phyloP scores from a whole-genome alignment of 208 protist genomes.

The Leishmania aethiopica region DNA sequence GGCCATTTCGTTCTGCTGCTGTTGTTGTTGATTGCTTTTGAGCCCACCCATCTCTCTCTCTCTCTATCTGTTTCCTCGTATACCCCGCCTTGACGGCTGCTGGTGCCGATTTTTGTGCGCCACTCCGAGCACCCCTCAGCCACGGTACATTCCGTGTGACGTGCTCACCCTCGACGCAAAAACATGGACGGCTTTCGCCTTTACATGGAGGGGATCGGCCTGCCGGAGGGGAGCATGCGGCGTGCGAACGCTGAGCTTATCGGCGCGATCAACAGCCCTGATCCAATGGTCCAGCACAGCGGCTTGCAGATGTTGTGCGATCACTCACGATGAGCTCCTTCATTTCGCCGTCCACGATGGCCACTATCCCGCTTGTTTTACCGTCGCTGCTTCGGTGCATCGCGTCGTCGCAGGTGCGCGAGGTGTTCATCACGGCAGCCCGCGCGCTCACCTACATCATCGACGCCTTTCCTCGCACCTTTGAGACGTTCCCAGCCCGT shows the following conservation, averaged over 20 bases:
- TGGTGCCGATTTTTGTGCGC: background rate
- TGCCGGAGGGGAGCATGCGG: slow-evolving; percentile 23
- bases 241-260: slow-evolving; percentile 36
- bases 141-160: background rate
- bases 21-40: no score
- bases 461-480: slow-evolving; percentile 81
- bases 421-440: slow-evolving; percentile 89
- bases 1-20: background rate
- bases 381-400: slow-evolving; percentile 75
- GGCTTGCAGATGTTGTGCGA: slow-evolving; percentile 89
- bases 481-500: slow-evolving; percentile 53
- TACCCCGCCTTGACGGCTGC: background rate
- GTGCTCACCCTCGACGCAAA: background rate
- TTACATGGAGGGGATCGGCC: slow-evolving; percentile 18
- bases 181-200: slow-evolving; percentile 29
- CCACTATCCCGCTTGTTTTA: slow-evolving; percentile 56
- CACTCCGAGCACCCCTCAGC: background rate
- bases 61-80: background rate
- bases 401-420: slow-evolving; percentile 77
- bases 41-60: background rate
- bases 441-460: slow-evolving; percentile 91
- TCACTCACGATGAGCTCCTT: slow-evolving; percentile 90
- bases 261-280: slow-evolving; percentile 50
- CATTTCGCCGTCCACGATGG: slow-evolving; percentile 74
- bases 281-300: slow-evolving; percentile 56